phyloP scores from a whole-genome alignment of 768 basidiomycete genomes.

The Naganishia onofrii region DNA sequence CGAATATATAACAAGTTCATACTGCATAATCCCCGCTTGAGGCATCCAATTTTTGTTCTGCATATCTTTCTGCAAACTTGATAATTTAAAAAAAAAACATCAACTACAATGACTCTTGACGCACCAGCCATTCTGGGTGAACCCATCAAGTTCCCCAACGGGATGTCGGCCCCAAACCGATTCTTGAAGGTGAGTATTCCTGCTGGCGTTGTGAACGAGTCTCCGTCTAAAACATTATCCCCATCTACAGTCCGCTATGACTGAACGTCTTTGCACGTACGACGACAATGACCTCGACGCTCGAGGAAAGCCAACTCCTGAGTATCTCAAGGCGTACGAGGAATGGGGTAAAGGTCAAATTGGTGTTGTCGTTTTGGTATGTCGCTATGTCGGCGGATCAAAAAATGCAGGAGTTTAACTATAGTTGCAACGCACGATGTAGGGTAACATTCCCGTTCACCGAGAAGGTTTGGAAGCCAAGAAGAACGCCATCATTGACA shows the following conservation, averaged over 20 bases:
- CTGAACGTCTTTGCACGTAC: conserved; percentile 47
- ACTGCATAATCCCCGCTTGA: not conserved
- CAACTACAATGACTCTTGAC: conserved; percentile 7
- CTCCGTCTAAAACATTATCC: not conserved
- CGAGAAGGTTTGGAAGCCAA: conserved; percentile 42
- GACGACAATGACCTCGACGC: conserved; percentile 36
- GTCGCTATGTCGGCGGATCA: not conserved
- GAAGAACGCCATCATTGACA: conserved; percentile 45
- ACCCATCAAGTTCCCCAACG: conserved; percentile 42
- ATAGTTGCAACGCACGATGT: not conserved
- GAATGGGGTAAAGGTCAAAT: conserved; percentile 48
- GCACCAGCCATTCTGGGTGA: conserved; percentile 26
- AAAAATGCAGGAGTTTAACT: not conserved
- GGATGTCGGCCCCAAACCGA: conserved; percentile 41
- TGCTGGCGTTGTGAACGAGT: not conserved
- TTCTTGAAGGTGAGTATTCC: conserved; percentile 34
- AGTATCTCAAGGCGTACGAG: conserved; percentile 46
- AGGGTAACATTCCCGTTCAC: conserved; percentile 47
- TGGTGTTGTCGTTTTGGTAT: conserved; percentile 42
- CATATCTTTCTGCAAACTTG: not conserved
- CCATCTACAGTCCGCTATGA: conserved; percentile 41
- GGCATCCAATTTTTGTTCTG: not conserved
- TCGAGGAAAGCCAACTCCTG: conserved; percentile 42
- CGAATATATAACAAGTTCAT: not conserved
- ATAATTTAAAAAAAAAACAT: not conserved